phyloP scores from a whole-genome alignment of 2,329 filamentous ascomycete genomes.

The Curvularia hawaiiensis region DNA sequence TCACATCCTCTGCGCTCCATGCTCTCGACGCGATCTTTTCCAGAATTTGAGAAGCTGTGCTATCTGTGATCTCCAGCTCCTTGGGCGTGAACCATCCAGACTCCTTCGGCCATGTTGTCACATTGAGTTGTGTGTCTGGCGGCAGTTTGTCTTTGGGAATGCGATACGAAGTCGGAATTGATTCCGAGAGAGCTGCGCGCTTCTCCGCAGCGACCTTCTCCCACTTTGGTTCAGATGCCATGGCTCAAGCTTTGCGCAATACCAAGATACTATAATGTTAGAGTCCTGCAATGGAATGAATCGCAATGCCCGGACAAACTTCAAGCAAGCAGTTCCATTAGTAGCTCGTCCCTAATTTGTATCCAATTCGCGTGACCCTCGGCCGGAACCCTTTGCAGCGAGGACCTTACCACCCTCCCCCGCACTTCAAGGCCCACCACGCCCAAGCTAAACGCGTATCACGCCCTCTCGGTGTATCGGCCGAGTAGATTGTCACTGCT shows the following conservation, averaged over 20 bases:
- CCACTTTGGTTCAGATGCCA: conserved; percentile 45
- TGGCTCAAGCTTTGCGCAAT: neutral
- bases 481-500: conserved; percentile 6
- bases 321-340: neutral
- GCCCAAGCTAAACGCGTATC: conserved; percentile 8
- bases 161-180: conserved; percentile 64
- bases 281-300: neutral
- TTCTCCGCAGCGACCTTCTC: conserved; percentile 51
- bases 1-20: conserved; percentile 60
- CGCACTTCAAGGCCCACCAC: conserved; percentile 5
- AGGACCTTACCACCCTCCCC: conserved; percentile 14
- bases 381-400: conserved; percentile 6
- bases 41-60: conserved; percentile 49
- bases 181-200: conserved; percentile 51
- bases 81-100: conserved; percentile 64
- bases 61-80: conserved; percentile 59
- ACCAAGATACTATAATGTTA: conserved; percentile 3
- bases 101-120: conserved; percentile 59
- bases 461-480: conserved; percentile 10
- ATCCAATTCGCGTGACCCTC: conserved; percentile 8
- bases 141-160: conserved; percentile 61
- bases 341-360: conserved; percentile 12
- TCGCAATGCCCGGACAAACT: neutral
- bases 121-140: conserved; percentile 59
- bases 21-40: conserved; percentile 48